phyloP scores from a whole-genome alignment of 345 rosid genomes.

The Linum trigynum region DNA sequence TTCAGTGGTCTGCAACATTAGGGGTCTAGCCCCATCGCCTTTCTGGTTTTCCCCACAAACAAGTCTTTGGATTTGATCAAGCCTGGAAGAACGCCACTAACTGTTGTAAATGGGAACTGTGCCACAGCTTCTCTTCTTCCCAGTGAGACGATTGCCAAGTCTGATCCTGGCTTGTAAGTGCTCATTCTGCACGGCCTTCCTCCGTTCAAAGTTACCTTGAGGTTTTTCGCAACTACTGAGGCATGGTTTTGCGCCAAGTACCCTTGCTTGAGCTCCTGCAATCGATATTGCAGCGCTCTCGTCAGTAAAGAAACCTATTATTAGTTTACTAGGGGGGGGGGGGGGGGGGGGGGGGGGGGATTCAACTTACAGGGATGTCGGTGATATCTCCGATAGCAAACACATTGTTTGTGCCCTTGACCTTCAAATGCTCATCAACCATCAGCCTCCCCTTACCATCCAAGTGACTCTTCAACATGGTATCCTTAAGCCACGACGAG shows the following conservation, averaged over 20 bases:
- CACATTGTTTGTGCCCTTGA: conserved; percentile 38
- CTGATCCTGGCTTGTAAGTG: conserved; percentile 34
- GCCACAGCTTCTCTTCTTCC: no score
- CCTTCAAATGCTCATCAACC: conserved; percentile 62
- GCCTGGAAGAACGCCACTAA: conserved; percentile 63
- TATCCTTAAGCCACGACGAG: conserved; percentile 61
- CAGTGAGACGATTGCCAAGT: no score
- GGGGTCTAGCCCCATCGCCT: neutral
- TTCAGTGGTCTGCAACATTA: neutral
- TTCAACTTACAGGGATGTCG: conserved; percentile 44
- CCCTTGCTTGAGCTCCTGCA: conserved; percentile 35
- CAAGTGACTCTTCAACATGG: conserved; percentile 40
- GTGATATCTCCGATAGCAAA: conserved; percentile 80
- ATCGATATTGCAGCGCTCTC: neutral
- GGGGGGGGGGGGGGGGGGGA: neutral
- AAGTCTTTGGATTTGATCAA: conserved; percentile 53
- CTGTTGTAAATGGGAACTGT: conserved; percentile 25
- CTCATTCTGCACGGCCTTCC: conserved; percentile 47
- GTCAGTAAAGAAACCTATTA: neutral
- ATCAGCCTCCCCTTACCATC: conserved; percentile 56
- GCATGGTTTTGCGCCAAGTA: conserved; percentile 52
- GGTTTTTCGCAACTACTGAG: conserved; percentile 46
- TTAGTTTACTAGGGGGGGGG: neutral
- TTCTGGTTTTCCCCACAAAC: no score
- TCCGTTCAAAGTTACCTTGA: conserved; percentile 50